phyloP scores from a whole-genome alignment of 225 moss, liverwort and hornwort species.

The Climacium dendroides region DNA sequence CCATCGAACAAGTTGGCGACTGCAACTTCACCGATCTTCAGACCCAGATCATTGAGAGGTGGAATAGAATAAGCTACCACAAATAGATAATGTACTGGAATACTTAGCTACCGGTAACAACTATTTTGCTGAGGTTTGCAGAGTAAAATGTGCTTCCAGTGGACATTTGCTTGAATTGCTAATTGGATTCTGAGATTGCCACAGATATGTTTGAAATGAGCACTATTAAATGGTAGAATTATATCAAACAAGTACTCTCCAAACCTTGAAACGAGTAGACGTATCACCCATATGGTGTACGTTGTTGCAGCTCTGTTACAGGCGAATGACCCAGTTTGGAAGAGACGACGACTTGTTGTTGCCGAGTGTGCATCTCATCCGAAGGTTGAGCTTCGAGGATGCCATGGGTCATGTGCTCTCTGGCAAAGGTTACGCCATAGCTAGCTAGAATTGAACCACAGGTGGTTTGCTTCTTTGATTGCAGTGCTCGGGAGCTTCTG shows the following conservation, averaged over 20 bases:
- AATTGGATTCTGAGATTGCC: no score
- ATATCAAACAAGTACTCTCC: no score
- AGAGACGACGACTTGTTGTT: constrained; percentile 23
- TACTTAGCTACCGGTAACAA: no score
- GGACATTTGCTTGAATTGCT: no score
- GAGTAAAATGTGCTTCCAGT: no score
- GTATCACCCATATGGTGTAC: not conserved
- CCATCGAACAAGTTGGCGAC: not conserved
- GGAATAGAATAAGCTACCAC: no score
- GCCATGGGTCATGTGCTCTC: not conserved
- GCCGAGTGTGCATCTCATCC: constrained; percentile 11
- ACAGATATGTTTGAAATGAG: no score
- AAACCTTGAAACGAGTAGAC: no score
- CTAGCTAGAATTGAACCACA: not conserved
- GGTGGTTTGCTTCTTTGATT: constrained; percentile 12
- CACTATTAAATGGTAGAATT: no score
- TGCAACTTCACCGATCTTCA: not conserved
- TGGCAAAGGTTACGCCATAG: not conserved
- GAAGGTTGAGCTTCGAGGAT: constrained; percentile 1
- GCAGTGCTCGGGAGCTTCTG: not conserved
- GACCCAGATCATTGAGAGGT: no score
- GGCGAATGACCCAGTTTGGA: not conserved
- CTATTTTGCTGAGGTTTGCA: no score
- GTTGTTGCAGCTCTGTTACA: not conserved
- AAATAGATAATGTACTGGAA: no score